Evolutionary conservation across 2,329 filamentous ascomycete species (phyloP), one percentile per base, ranked within the genome.

Genomic region (Mycocentrospora acerina): DNA sequence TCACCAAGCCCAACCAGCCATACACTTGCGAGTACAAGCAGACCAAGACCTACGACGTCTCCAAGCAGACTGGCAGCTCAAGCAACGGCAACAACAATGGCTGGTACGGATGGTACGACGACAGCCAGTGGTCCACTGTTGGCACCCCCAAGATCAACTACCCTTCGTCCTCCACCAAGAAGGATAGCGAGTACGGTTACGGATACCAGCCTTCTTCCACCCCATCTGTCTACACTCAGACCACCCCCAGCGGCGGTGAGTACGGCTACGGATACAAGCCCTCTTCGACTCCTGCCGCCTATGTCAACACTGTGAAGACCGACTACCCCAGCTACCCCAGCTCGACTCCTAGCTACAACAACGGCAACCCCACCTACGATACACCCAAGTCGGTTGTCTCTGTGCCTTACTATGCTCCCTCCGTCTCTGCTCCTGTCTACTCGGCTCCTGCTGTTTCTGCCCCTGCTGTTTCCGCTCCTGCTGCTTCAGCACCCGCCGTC

Each of bases 21-120:
- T 62, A 60, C 41, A 61, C 59, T 8, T 64, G 59, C 54, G 51
- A 39, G 10, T 61, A 55, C 38, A 46, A 60, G 31, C 35, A 50
- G 31, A 51, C 50, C 19, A 46, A 50, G 24, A 45, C 49, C 13
- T 55, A 56, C 44, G 37, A 47, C 26, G 34, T 34, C 3, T 42
- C 51, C 14, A 32, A 37, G 34, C 34, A 49, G 31, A 48, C 46
- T 22, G 42, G 44, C n/a, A 18, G 24, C 10, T 27, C 46, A 31
- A 31, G 35, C n/a, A 32, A 40, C 13, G 37, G 39, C 24, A 37
- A 48, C 24, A 35, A 44, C 29, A 31, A 52, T 40, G 26, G 26
- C n/a, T n/a, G n/a, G n/a, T n/a, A n/a, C n/a, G n/a, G n/a, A n/a
- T 13, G 9, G 8, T n/a, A n/a, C n/a, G n/a, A n/a, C n/a, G n/a